phyloP scores from a whole-genome alignment of 257 asterid genomes.

The Solanum sejunctum region DNA sequence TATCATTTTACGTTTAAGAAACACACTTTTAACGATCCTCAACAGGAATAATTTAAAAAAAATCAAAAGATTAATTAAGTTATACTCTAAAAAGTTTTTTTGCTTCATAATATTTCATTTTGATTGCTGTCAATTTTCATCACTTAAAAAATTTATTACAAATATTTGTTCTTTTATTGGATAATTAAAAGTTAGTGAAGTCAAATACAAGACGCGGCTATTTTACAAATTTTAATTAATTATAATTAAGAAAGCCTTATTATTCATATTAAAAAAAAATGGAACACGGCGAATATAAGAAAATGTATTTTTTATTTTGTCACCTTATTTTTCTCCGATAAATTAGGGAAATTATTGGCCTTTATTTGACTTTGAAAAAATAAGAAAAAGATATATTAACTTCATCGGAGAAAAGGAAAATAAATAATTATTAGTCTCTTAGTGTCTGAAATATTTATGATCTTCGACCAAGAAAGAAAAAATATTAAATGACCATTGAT shows the following conservation, averaged over 20 bases:
- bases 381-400: background rate
- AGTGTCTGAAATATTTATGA: background rate
- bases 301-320: background rate
- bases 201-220: background rate
- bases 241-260: background rate
- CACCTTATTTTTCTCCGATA: background rate
- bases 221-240: background rate
- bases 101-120: background rate
- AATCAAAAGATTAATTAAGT: background rate
- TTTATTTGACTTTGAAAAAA: background rate
- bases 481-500: background rate
- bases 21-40: background rate
- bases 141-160: background rate
- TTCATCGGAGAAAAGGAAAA: background rate
- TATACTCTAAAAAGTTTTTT: background rate
- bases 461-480: background rate
- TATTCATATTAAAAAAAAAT: background rate
- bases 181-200: background rate
- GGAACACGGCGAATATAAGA: background rate
- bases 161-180: background rate
- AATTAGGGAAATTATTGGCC: background rate
- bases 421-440: background rate
- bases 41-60: rapidly evolving
- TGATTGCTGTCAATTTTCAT: background rate
- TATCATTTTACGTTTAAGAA: background rate